Evolutionary conservation across 1,139 yeast genomes (phyloP).

Genomic region (Kodamaea sp.): DNA sequence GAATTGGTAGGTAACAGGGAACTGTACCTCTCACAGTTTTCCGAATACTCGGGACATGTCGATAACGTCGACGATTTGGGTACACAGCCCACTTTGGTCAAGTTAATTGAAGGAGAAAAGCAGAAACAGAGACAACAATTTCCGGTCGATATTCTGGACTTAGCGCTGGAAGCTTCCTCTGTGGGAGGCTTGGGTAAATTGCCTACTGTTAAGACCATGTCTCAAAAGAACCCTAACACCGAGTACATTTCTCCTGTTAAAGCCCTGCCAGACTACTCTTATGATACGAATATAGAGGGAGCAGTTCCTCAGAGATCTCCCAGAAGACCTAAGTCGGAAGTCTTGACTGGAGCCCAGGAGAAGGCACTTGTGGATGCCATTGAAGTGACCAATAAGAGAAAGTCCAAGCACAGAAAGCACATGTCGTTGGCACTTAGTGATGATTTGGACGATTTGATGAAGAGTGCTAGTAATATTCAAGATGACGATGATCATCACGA

Average conservation of each 20-base stretch:
- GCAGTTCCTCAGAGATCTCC: slow-evolving; percentile 46
- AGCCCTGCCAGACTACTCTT: slow-evolving; percentile 30
- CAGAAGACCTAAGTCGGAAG: slow-evolving; percentile 41
- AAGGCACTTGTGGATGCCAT: slow-evolving; percentile 16
- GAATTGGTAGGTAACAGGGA: slow-evolving; percentile 19
- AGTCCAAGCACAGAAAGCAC: slow-evolving; percentile 10
- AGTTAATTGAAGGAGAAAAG: slow-evolving; percentile 7
- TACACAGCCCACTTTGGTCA: slow-evolving; percentile 12
- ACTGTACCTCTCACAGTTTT: slow-evolving; percentile 27
- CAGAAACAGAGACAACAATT: not conserved
- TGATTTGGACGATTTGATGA: slow-evolving; percentile 45
- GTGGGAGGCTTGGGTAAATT: slow-evolving; percentile 20
- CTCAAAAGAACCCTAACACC: slow-evolving; percentile 3
- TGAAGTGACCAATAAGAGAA: slow-evolving; percentile 8
- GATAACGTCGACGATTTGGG: slow-evolving; percentile 19
- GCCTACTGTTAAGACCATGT: slow-evolving; percentile 14
- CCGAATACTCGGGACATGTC: slow-evolving; percentile 32
- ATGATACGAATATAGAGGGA: slow-evolving; percentile 39
- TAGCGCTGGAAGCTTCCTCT: slow-evolving; percentile 14
- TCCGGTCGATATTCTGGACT: slow-evolving; percentile 10
- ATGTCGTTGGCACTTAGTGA: slow-evolving; percentile 26
- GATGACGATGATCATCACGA: slow-evolving; percentile 1
- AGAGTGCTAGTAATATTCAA: slow-evolving; percentile 31
- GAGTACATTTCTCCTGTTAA: slow-evolving; percentile 4
- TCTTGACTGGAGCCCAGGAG: slow-evolving; percentile 10